phyloP scores from a whole-genome alignment of 208 protist genomes.

The Acanthamoeba sp. region DNA sequence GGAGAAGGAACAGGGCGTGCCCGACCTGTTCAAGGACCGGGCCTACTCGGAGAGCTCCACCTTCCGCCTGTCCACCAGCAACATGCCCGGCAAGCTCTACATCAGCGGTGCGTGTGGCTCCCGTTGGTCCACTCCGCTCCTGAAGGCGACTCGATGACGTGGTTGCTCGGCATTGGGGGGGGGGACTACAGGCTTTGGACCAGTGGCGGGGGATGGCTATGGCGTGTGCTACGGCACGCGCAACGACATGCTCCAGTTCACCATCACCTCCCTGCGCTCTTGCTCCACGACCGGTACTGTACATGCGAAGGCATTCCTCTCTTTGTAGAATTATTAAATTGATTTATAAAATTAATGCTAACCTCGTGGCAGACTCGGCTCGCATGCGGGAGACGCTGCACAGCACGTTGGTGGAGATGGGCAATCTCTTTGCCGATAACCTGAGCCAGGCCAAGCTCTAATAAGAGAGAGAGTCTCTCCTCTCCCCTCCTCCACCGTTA shows the following conservation, averaged over 20 bases:
- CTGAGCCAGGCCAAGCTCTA: conserved; percentile 37
- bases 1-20: background rate
- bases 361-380: background rate
- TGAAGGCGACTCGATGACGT: too few relatives aligned
- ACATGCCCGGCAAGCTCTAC: conserved; percentile 55
- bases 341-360: background rate
- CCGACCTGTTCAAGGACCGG: conserved; percentile 36
- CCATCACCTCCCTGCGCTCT: conserved; percentile 43
- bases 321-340: background rate
- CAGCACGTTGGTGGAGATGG: conserved; percentile 43
- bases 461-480: background rate
- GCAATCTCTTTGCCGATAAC: background rate
- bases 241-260: conserved; percentile 63
- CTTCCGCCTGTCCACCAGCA: conserved; percentile 41
- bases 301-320: background rate
- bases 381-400: conserved; percentile 28
- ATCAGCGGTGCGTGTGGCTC: background rate
- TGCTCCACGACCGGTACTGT: conserved; percentile 1
- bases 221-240: conserved; percentile 60
- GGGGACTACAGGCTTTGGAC: background rate
- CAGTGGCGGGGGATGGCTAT: conserved; percentile 15
- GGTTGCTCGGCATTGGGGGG: too few relatives aligned
- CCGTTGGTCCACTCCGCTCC: background rate
- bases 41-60: conserved; percentile 38
- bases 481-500: too few relatives aligned